Evolutionary conservation across 108 stramenopile genomes (phyloP).

Genomic region (Nitzschia inconspicua): DNA sequence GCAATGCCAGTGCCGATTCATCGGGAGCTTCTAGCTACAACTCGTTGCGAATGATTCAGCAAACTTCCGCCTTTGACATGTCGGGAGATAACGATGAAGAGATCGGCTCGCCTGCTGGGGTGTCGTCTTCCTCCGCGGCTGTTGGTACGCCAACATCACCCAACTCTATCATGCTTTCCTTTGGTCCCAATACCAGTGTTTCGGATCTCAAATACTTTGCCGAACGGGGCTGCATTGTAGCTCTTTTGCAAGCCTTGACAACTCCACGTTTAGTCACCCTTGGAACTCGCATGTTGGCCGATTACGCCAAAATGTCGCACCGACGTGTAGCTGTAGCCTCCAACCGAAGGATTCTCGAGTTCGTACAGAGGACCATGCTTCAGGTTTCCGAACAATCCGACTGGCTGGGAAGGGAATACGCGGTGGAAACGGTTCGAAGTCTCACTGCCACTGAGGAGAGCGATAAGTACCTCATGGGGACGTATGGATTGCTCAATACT

Average conservation of each 20-base stretch:
- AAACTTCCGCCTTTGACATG: slow-evolving; percentile 61
- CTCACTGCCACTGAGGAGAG: slow-evolving; percentile 87
- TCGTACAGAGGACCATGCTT: slow-evolving; percentile 72
- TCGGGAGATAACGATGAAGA: slow-evolving; percentile 7
- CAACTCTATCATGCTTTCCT: slow-evolving; percentile 53
- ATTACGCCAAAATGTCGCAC: slow-evolving; percentile 88
- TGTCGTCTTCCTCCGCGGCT: slow-evolving; percentile 8
- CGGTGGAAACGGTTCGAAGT: slow-evolving; percentile 85
- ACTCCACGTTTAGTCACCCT: slow-evolving; percentile 75
- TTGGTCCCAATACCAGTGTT: slow-evolving; percentile 80
- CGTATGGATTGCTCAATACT: slow-evolving; percentile 66
- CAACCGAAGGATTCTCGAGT: slow-evolving; percentile 77
- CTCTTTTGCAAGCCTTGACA: slow-evolving; percentile 65
- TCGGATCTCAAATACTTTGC: slow-evolving; percentile 83
- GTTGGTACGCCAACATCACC: slow-evolving; percentile 46
- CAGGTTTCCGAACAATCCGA: slow-evolving; percentile 45
- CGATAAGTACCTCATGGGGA: slow-evolving; percentile 76
- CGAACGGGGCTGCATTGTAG: slow-evolving; percentile 81
- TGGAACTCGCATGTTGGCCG: slow-evolving; percentile 83
- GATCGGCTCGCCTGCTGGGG: slow-evolving; percentile 7
- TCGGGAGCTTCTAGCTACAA: slow-evolving; percentile 11
- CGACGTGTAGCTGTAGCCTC: slow-evolving; percentile 81
- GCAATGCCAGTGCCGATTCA: slow-evolving; percentile 25
- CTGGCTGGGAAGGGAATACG: slow-evolving; percentile 84
- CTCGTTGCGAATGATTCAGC: slow-evolving; percentile 35